Evolutionary conservation across 2,329 filamentous ascomycete genomes (phyloP).

Genomic region (Claviceps purpurea): DNA sequence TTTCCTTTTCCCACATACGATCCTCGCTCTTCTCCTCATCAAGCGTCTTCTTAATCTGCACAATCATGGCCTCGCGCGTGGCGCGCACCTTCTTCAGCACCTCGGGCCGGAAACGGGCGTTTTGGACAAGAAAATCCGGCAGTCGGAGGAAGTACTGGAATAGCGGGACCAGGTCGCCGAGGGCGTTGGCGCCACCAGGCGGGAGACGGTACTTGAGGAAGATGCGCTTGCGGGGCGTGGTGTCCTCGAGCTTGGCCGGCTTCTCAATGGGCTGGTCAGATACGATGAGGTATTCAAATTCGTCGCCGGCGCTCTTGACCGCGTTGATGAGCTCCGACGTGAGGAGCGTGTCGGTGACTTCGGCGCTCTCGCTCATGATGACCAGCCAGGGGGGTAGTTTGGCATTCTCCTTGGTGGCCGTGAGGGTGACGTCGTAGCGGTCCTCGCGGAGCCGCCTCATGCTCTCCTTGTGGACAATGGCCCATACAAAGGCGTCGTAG

Average conservation of each 20-base stretch:
- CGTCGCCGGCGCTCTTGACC: slow-evolving; percentile 61
- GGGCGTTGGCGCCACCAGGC: slow-evolving; percentile 38
- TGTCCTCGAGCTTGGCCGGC: slow-evolving; percentile 75
- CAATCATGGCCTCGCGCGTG: slow-evolving; percentile 67
- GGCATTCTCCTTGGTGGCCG: slow-evolving; percentile 79
- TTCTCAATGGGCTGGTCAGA: slow-evolving; percentile 82
- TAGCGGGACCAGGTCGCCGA: slow-evolving; percentile 54
- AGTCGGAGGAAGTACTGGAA: slow-evolving; percentile 74
- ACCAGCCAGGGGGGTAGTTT: slow-evolving; percentile 86
- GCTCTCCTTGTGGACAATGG: slow-evolving; percentile 83
- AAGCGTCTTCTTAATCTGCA: slow-evolving; percentile 63
- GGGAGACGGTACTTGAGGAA: slow-evolving; percentile 64
- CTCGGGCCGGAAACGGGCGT: slow-evolving; percentile 79
- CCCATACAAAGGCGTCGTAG: slow-evolving; percentile 90
- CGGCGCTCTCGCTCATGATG: slow-evolving; percentile 93
- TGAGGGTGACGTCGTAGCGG: slow-evolving; percentile 87
- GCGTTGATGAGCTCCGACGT: slow-evolving; percentile 79
- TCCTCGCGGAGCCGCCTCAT: slow-evolving; percentile 88
- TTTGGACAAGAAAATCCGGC: slow-evolving; percentile 64
- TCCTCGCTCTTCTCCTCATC: slow-evolving; percentile 76
- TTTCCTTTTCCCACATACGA: slow-evolving; percentile 56
- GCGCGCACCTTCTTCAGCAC: slow-evolving; percentile 71
- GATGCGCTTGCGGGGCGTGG: slow-evolving; percentile 71
- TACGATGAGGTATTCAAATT: slow-evolving; percentile 74
- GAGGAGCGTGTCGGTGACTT: slow-evolving; percentile 78